Conservation (phyloP, 2,329 filamentous ascomycete genomes). For the Clathrospora elynae region DNA sequence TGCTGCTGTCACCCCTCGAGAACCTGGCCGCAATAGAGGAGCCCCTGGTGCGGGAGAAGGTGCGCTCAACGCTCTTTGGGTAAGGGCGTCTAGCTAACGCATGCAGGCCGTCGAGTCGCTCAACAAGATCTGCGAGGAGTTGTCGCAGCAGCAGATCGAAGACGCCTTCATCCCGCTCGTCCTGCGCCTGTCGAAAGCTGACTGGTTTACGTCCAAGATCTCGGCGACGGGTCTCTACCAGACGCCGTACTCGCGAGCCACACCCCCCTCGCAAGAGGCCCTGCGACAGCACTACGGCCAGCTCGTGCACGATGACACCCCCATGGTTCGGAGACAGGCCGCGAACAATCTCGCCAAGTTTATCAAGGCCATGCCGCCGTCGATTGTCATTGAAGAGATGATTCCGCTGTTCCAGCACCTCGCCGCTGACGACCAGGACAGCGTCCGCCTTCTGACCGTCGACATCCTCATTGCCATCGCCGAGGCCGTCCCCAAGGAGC, state of each 20-base stretch:
- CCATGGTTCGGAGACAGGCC: constrained; percentile 96
- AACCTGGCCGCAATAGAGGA: constrained; percentile 98
- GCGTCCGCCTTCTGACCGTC: constrained; percentile 91
- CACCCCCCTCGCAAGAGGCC: constrained; percentile 83
- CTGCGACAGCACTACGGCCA: constrained; percentile 90
- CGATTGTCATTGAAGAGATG: constrained; percentile 96
- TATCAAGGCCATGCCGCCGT: constrained; percentile 92
- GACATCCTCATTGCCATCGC: constrained; percentile 96
- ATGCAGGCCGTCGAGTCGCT: constrained; percentile 92
- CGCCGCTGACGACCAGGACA: constrained; percentile 95
- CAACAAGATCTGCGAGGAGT: constrained; percentile 96
- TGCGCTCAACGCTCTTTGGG: constrained; percentile 46
- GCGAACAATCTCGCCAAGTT: constrained; percentile 97
- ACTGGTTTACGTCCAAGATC: constrained; percentile 99
- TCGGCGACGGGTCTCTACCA: constrained; percentile 96
- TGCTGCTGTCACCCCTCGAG: constrained; percentile 94
- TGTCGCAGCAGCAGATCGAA: constrained; percentile 91
- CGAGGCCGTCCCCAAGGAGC: constrained; percentile 96
- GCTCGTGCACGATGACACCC: constrained; percentile 96
- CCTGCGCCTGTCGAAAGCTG: constrained; percentile 94
- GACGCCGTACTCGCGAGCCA: constrained; percentile 89
- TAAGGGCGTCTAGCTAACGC: constrained; percentile 36
- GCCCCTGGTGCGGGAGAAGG: constrained; percentile 96
- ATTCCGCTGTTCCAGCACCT: constrained; percentile 98
- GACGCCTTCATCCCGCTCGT: constrained; percentile 96